Conservation (phyloP, 495 filamentous ascomycete genomes). For the Hypoxylon intermedium region DNA sequence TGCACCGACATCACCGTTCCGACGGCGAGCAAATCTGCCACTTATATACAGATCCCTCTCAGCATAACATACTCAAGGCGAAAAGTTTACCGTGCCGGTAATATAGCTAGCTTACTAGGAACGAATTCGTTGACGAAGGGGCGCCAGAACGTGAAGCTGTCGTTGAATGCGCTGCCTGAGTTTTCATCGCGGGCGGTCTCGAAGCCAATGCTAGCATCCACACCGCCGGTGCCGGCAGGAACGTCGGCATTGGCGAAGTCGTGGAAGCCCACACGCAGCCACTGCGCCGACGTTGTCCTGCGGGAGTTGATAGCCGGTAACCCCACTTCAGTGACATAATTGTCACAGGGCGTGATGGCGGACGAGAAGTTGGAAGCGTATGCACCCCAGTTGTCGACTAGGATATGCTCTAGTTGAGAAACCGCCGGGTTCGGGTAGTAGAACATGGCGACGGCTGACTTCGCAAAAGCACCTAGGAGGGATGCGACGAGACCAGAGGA, state of each 20-base stretch:
- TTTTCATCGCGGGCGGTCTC: conserved; percentile 55
- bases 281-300: conserved; percentile 57
- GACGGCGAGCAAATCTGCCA: conserved; percentile 58
- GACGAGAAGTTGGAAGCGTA: conserved; percentile 44
- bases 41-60: conserved; percentile 39
- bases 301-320: conserved; percentile 48
- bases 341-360: conserved; percentile 45
- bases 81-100: neutral
- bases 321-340: conserved; percentile 39
- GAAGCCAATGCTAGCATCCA: conserved; percentile 59
- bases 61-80: conserved; percentile 7
- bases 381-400: conserved; percentile 45
- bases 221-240: conserved; percentile 51
- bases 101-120: conserved; percentile 32
- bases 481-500: neutral
- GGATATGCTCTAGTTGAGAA: conserved; percentile 43
- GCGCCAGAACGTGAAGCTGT: conserved; percentile 52
- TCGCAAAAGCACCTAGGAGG: neutral
- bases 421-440: conserved; percentile 42
- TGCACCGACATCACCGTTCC: conserved; percentile 56
- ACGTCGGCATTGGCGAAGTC: conserved; percentile 59
- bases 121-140: conserved; percentile 44
- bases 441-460: conserved; percentile 32
- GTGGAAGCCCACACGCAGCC: conserved; percentile 60
- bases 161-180: conserved; percentile 54